Base-by-base conservation (phyloP, 2,329 filamentous ascomycete genomes). In the Ceratocystis cubensis region DNA sequence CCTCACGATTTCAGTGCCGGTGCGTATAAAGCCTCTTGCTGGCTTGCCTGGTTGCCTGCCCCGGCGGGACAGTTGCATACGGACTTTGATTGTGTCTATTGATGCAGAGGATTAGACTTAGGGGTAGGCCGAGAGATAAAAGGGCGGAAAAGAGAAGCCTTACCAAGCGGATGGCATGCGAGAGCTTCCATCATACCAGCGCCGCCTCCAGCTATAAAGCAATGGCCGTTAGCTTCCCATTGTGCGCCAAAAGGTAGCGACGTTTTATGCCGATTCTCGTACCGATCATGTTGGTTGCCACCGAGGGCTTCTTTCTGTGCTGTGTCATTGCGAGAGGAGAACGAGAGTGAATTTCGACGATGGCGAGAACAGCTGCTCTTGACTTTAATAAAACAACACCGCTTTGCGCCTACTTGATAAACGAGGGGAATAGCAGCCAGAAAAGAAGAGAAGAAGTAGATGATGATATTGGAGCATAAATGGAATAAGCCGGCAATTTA, bases 131-230 rank as follows among this genome's bases (percentile, higher is more conserved):
- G 66, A 65, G 67, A 62, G 64, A 53, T 64, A n/a, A 59, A 45
- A 53, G 41, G 56, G 20, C 10, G 30, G 41, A n/a, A 41, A 41
- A 65, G 33, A 67, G 72, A 81, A 22, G 25, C 61, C 62, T 72
- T 82, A 93, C 89, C 89, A 68, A 97, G 83, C 69, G 94, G 94
- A 81, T 99, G 94, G 77, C 94, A 99, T 65, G 81, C 91, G 69
- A 99, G 86, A 62, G 94, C 94, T 79, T 99, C 94, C 92, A 97
- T 97, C 93, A 97, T 96, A 74, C 94, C 94, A 72, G 94, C 94
- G 77, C 91, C 91, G 75, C 94, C 94, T 75, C 94, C 94, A 75
- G 94, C 94, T 96, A 72, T 72, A 75, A n/a, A 59, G 56, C 56
- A 59, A 25, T 89, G 90, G 91, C 25, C 22, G 71, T 71, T 30